These are phyloP conservation scores for Penicillium sp. DNA, from an alignment of 2,329 filamentous ascomycete genomes.

Conservation along the genomic window DNA sequence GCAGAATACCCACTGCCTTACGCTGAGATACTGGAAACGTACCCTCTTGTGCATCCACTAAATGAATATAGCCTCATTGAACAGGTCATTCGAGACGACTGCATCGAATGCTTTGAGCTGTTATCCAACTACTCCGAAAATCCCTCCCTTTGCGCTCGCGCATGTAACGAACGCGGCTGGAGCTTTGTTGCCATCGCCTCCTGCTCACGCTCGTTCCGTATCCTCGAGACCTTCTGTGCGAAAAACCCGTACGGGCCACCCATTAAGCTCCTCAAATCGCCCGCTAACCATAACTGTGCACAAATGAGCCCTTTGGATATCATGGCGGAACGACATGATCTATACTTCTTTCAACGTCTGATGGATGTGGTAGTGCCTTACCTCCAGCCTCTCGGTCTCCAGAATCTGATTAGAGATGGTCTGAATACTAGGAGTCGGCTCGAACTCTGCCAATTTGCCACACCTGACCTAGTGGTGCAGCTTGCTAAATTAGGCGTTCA, in stretches of 20 bases:
- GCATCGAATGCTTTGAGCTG: conserved; percentile 10
- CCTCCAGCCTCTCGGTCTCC: background rate
- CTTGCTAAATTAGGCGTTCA: background rate
- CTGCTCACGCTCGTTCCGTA: background rate
- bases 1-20: no score
- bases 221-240: conserved; percentile 8
- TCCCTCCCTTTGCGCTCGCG: background rate
- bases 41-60: background rate
- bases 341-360: background rate
- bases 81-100: conserved; percentile 10
- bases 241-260: background rate
- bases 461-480: background rate
- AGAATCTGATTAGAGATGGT: background rate
- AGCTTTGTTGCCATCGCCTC: conserved; percentile 10
- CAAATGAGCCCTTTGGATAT: background rate
- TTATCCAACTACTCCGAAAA: background rate
- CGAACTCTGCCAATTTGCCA: background rate
- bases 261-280: background rate
- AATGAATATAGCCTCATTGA: conserved; percentile 8
- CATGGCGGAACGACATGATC: background rate
- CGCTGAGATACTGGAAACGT: no score
- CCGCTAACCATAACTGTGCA: background rate
- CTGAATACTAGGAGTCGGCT: background rate
- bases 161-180: conserved; percentile 17
- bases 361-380: background rate